Base-by-base conservation (phyloP, 2,329 filamentous ascomycete genomes). In the Ophiostoma montium region DNA sequence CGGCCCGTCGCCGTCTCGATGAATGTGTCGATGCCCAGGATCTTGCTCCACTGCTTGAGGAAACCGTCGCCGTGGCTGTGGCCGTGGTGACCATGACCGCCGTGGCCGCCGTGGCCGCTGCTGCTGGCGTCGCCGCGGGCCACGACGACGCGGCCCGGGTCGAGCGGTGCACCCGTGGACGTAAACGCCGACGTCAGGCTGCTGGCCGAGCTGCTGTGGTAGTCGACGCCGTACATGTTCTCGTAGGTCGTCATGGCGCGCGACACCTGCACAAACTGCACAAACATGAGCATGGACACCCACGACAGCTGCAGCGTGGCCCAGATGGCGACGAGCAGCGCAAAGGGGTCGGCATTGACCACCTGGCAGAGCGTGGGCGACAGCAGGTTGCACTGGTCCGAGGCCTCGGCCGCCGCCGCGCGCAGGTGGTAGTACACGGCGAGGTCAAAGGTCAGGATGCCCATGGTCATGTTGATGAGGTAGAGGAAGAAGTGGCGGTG, bases 221-320 rank as follows among this genome's bases (percentile, higher is more conserved):
- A 73, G 51, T 80, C 75, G 53, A 88, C 75, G 46, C 86, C 84
- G 54, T 82, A 81, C 89, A 98, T 96, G 64, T 89, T 94, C 66
- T 98, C 92, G 65, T 86, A 96, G 0, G 92, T 98, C 1, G 92
- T 98, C 71, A 94, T 83, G 50, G 89, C 94, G 53, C 88, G 81
- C 0, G 88, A 84, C 47, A 98, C 82, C 62, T 98, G 92, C 46
- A 95, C 74, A 47, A 95, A 80, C 62, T 98, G 94, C 5, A 96
- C 94, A 55, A 88, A 84, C 52, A 95, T 74, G 32, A 98, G 80
- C 89, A 98, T 96, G n/a, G 84, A 82, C 3, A 96, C 86, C 92
- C 92, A 98, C 18, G 86, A 83, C 31, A 95, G 75, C 64, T 98
- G 94, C 39, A 95, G 70, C 2, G 76, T 74, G 7, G 76, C 76